Conservation (phyloP, 495 filamentous ascomycete species). For the Aspergillus funiculosus region DNA sequence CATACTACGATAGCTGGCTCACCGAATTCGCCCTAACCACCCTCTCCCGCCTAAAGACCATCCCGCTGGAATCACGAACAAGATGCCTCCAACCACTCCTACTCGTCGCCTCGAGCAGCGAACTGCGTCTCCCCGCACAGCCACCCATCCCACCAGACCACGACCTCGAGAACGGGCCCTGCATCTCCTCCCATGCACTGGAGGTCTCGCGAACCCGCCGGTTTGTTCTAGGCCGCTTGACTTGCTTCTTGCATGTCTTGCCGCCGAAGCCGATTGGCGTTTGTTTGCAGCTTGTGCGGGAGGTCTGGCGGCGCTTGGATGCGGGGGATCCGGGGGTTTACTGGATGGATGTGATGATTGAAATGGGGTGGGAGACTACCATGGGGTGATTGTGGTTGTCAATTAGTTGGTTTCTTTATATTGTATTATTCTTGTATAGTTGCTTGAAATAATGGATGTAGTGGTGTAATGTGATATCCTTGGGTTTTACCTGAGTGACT, state of each 20-base stretch:
- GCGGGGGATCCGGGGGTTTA: slow-evolving; percentile 32
- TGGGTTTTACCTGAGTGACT: no score
- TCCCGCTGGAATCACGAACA: slow-evolving; percentile 50
- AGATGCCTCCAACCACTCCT: slow-evolving; percentile 51
- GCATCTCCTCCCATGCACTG: slow-evolving; percentile 41
- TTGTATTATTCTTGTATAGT: not conserved
- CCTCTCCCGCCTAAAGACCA: slow-evolving; percentile 44
- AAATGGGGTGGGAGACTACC: slow-evolving; percentile 53
- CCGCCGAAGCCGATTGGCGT: slow-evolving; percentile 50
- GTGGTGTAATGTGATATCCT: no score
- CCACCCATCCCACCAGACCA: slow-evolving; percentile 12
- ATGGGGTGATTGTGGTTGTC: slow-evolving; percentile 49
- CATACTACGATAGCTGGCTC: slow-evolving; percentile 42
- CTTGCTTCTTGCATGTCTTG: slow-evolving; percentile 42
- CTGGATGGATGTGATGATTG: slow-evolving; percentile 56
- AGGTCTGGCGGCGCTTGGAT: slow-evolving; percentile 50
- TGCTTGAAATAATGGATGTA: no score
- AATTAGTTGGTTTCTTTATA: no score
- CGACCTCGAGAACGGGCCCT: slow-evolving; percentile 18
- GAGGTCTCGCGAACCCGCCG: slow-evolving; percentile 42
- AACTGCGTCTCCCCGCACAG: slow-evolving; percentile 39
- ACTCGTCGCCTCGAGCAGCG: slow-evolving; percentile 45
- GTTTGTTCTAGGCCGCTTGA: slow-evolving; percentile 45
- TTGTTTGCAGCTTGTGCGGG: slow-evolving; percentile 42
- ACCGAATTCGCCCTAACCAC: slow-evolving; percentile 50